Conservation (phyloP, 768 basidiomycete genomes). For the Infundibulicybe gibba region DNA sequence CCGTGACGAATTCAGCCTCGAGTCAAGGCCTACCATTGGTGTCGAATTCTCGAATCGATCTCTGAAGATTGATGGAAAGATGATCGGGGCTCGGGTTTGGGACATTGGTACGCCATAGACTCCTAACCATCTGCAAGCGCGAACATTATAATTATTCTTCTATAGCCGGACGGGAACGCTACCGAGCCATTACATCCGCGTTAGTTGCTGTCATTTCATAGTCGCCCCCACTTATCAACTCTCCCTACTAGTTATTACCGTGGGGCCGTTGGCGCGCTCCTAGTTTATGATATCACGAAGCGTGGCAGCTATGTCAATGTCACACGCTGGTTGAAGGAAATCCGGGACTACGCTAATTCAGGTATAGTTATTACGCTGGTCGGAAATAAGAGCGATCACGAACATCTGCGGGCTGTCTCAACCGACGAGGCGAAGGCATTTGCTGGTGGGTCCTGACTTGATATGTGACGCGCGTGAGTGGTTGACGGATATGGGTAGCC, state of each 20-base stretch:
- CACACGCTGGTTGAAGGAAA: slow-evolving; percentile 95
- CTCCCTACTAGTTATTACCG: slow-evolving; percentile 83
- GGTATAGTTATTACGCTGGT: slow-evolving; percentile 96
- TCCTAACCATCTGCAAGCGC: slow-evolving; percentile 6
- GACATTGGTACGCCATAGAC: slow-evolving; percentile 73
- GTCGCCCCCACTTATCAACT: slow-evolving; percentile 1
- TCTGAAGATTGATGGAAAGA: slow-evolving; percentile 94
- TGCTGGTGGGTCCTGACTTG: slow-evolving; percentile 53
- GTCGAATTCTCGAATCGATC: slow-evolving; percentile 98
- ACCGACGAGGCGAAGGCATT: slow-evolving; percentile 97
- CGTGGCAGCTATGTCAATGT: slow-evolving; percentile 94
- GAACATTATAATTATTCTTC: slow-evolving; percentile 5
- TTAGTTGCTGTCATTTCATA: slow-evolving; percentile 29
- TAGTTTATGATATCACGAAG: slow-evolving; percentile 94
- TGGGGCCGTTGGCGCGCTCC: slow-evolving; percentile 91
- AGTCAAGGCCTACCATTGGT: slow-evolving; percentile 98
- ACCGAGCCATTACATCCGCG: slow-evolving; percentile 97
- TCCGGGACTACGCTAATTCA: slow-evolving; percentile 87
- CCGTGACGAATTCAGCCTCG: slow-evolving; percentile 98
- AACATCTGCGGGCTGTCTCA: slow-evolving; percentile 92
- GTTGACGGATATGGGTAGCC: slow-evolving; percentile 37
- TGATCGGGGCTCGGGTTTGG: slow-evolving; percentile 98
- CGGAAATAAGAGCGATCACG: slow-evolving; percentile 99
- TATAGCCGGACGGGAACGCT: slow-evolving; percentile 94
- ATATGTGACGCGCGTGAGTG: not conserved